phyloP scores from a whole-genome alignment of 192 early-diverging fungal genomes.

The Dimargaris cristalligena region DNA sequence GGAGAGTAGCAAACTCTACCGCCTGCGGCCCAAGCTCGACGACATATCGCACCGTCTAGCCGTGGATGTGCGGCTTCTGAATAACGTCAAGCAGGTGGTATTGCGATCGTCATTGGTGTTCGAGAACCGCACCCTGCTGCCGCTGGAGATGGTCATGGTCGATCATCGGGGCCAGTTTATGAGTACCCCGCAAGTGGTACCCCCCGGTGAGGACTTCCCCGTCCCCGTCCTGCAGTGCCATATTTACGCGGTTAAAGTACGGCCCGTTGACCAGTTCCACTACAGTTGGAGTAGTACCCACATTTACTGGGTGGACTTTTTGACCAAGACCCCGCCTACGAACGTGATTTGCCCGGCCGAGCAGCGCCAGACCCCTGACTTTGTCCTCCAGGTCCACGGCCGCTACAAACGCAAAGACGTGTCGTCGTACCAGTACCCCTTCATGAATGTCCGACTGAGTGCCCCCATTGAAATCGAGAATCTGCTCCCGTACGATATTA shows the following conservation, averaged over 20 bases:
- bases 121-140: constrained; percentile 61
- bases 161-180: constrained; percentile 43
- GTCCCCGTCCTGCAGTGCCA: constrained; percentile 79
- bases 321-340: constrained; percentile 21
- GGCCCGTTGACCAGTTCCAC: constrained; percentile 63
- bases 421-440: constrained; percentile 48
- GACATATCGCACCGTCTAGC: constrained; percentile 67
- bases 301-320: constrained; percentile 71
- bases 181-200: constrained; percentile 17
- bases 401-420: constrained; percentile 24
- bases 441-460: constrained; percentile 55
- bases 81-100: constrained; percentile 84
- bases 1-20: constrained; percentile 66
- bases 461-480: constrained; percentile 86
- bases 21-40: constrained; percentile 64
- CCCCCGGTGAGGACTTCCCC: constrained; percentile 66
- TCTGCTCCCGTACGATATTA: constrained; percentile 74
- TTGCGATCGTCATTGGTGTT: constrained; percentile 72
- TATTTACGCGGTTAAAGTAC: constrained; percentile 54
- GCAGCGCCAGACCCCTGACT: constrained; percentile 24
- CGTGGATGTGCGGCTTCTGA: constrained; percentile 68
- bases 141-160: constrained; percentile 64
- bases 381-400: constrained; percentile 54
- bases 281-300: constrained; percentile 69
- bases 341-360: constrained; percentile 34